phyloP scores from a whole-genome alignment of 306 rosid species.

The Begonia masoniana region DNA sequence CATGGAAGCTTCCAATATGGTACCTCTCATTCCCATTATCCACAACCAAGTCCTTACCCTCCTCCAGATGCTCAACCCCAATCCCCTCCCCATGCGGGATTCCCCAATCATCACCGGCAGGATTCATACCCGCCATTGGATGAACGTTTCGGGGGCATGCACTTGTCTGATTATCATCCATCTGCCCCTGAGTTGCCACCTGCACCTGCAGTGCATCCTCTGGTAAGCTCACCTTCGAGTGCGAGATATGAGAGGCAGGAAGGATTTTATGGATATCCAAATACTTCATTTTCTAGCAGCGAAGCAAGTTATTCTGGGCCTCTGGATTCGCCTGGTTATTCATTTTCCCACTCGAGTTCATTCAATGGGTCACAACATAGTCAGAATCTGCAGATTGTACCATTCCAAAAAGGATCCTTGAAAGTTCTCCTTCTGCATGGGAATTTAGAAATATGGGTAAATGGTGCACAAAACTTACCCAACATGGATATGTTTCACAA shows the following conservation, averaged over 20 bases:
- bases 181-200: conserved; percentile 31
- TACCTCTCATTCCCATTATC: conserved; percentile 33
- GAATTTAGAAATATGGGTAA: conserved; percentile 70
- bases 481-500: conserved; percentile 97
- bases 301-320: conserved; percentile 18
- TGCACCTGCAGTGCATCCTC: conserved; percentile 22
- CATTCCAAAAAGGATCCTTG: conserved; percentile 53
- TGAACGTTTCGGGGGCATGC: conserved; percentile 35
- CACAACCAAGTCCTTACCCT: conserved; percentile 22
- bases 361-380: conserved; percentile 37
- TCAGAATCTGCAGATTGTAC: conserved; percentile 58
- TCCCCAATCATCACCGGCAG: conserved; percentile 23
- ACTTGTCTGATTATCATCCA: conserved; percentile 33
- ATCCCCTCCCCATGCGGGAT: conserved; percentile 27
- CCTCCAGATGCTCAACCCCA: conserved; percentile 17
- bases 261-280: conserved; percentile 31
- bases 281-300: conserved; percentile 31
- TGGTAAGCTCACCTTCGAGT: conserved; percentile 25
- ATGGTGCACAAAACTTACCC: conserved; percentile 66
- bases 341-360: conserved; percentile 28
- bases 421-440: conserved; percentile 77
- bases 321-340: conserved; percentile 12
- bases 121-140: conserved; percentile 58
- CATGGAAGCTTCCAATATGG: conserved; percentile 48
- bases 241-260: conserved; percentile 24